Evolutionary conservation across 345 rosid genomes (phyloP).

Genomic region (Salix arbutifolia): DNA sequence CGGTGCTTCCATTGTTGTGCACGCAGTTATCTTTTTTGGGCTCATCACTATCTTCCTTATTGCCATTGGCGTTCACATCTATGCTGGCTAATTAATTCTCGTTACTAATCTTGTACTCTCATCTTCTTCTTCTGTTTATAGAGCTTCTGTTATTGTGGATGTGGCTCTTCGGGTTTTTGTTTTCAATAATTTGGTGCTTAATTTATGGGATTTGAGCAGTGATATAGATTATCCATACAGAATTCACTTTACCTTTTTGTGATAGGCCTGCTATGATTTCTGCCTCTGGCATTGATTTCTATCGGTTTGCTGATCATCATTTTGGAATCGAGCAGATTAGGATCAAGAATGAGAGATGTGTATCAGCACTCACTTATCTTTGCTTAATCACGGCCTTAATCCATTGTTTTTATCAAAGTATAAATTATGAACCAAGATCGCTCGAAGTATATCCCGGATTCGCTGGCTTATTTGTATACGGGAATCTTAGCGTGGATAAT

Average conservation of each 20-base stretch:
- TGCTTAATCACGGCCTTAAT: neutral
- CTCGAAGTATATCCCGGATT: too few species aligned
- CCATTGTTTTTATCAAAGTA: neutral
- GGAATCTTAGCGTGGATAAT: too few species aligned
- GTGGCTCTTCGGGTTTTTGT: too few species aligned
- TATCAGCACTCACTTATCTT: neutral
- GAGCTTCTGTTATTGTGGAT: neutral
- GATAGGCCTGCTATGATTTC: neutral
- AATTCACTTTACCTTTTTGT: neutral
- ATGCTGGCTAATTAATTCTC: conserved; percentile 18
- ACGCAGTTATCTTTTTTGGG: conserved; percentile 46
- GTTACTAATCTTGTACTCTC: neutral
- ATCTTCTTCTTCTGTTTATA: neutral
- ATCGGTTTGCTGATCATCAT: neutral
- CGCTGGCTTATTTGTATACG: too few species aligned
- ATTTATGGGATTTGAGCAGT: neutral
- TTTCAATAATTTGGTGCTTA: too few species aligned
- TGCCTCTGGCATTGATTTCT: neutral
- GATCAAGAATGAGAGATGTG: neutral
- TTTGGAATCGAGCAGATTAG: neutral
- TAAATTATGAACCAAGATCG: too few species aligned
- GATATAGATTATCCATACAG: neutral
- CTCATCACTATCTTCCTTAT: conserved; percentile 56
- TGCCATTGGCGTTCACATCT: conserved; percentile 52
- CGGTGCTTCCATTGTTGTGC: conserved; percentile 47